Evolutionary conservation across 2,329 filamentous ascomycete genomes (phyloP), one percentile per base, ranked within the genome.

Genomic region (Didymellaceae sp.): DNA sequence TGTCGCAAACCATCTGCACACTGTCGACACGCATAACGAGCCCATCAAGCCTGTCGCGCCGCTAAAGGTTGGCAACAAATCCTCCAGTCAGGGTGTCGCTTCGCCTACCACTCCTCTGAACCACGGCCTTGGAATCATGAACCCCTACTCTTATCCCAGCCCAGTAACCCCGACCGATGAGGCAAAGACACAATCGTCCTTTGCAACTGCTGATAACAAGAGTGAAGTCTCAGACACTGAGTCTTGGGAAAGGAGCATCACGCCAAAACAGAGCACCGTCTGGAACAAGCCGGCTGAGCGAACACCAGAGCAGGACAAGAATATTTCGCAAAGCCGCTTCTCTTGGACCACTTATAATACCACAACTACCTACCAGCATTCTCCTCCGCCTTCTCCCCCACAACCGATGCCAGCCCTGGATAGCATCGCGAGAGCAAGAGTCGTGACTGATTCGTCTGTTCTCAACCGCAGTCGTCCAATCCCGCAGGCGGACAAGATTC

Each of bases 11-110:
- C 53, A 55, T 45, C 58, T 57, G 10, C 57, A 54, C 41, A 41
- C 48, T 32, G 39, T 58, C 39, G 61, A 67, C 34, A 48, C 54
- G 57, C 67, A 66, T 58, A 63, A 75, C 37, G 69, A 74, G 38
- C 63, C 61, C 35, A 75, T 77, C 51, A 78, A 75, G 60, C 75
- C 75, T 16, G 63, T 71, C 18, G 72, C 71, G 10, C 76, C 76
- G 14, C 68, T 77, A 49, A 77, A 77, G 62, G 69, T 71, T 47
- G 69, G 68, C 28, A 69, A 66, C 49, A 72, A 69, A 25, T 70
- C 68, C 42, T 71, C 71, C 41, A 64, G 67, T 34, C 58, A 62
- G 45, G 69, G 46, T 52, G 68, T 59, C 58, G 72, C 61, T 47
- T 74, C 63, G 46, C 71, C 62, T 18, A 64, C 54, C 10, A 63